phyloP scores from a whole-genome alignment of 768 basidiomycete genomes.

The Crepidotus variabilis region DNA sequence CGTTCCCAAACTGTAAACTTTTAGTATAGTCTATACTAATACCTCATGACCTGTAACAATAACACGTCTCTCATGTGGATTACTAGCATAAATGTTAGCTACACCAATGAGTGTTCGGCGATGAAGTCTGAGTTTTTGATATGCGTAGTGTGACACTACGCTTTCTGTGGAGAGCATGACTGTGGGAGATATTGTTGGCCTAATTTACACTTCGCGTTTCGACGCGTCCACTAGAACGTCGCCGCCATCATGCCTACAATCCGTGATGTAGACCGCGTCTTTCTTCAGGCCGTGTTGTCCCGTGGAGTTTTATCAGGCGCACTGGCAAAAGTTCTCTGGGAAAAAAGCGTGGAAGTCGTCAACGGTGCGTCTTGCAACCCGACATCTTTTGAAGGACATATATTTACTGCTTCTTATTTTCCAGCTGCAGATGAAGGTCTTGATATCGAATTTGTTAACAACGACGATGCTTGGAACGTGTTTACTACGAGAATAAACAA shows the following conservation, averaged over 20 bases:
- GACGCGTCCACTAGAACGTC: too few species aligned
- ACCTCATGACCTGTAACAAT: background rate
- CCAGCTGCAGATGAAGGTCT: conserved; percentile 53
- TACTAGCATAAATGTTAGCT: too few species aligned
- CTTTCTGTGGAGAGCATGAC: too few species aligned
- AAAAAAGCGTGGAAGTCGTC: conserved; percentile 63
- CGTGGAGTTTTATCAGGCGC: conserved; percentile 62
- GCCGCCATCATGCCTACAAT: conserved; percentile 24
- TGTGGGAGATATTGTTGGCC: too few species aligned
- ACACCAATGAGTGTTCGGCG: too few species aligned
- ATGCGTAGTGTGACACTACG: too few species aligned
- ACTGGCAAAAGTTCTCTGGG: conserved; percentile 64
- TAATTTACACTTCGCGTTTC: conserved; percentile 3
- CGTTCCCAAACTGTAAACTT: conserved; percentile 79
- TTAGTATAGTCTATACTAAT: conserved; percentile 13
- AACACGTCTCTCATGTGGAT: too few species aligned
- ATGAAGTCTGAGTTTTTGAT: too few species aligned
- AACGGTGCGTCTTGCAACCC: conserved; percentile 43
- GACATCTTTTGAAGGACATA: conserved; percentile 1
- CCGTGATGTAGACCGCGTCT: conserved; percentile 72
- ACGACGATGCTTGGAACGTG: conserved; percentile 48
- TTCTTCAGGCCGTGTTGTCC: conserved; percentile 75
- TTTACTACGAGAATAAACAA: conserved; percentile 61
- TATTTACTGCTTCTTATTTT: conserved; percentile 7
- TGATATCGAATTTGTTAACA: conserved; percentile 37